A percentile compares a stretch with the other conserved stretches of the same genome.
Conservation (phyloP, 306 rosid genomes). For the Dalbergia cochinchinensis region DNA sequence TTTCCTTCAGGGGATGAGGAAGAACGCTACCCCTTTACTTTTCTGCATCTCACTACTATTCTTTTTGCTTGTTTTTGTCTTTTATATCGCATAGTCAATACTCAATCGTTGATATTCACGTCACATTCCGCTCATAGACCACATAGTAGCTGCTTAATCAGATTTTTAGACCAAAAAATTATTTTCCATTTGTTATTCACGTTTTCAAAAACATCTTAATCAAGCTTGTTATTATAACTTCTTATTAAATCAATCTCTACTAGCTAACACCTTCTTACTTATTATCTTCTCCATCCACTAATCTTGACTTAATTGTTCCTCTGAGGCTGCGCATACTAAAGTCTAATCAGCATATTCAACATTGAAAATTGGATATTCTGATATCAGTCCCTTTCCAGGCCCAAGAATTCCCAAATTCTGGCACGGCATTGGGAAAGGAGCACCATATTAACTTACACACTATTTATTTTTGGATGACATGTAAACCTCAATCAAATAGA, state of each 20-base stretch:
- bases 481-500: no score
- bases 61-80: not conserved
- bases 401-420: not conserved
- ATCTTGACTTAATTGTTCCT: not conserved
- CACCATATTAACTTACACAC: no score
- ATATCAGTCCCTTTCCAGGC: not conserved
- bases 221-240: not conserved
- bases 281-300: slow-evolving; percentile 1
- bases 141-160: slow-evolving; percentile 17
- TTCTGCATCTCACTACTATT: not conserved
- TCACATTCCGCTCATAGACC: not conserved
- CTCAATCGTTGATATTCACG: not conserved
- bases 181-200: not conserved
- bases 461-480: no score
- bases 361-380: not conserved
- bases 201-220: not conserved
- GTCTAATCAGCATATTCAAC: not conserved
- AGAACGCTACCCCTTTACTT: not conserved
- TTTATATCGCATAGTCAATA: not conserved
- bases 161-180: not conserved
- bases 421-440: no score
- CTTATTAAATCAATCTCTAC: not conserved
- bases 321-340: not conserved
- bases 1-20: not conserved
- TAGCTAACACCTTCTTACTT: not conserved